These are phyloP conservation scores for Sclerotinia nivalis DNA, from an alignment of 2,329 filamentous ascomycete genomes.

Conservation along the genomic window DNA sequence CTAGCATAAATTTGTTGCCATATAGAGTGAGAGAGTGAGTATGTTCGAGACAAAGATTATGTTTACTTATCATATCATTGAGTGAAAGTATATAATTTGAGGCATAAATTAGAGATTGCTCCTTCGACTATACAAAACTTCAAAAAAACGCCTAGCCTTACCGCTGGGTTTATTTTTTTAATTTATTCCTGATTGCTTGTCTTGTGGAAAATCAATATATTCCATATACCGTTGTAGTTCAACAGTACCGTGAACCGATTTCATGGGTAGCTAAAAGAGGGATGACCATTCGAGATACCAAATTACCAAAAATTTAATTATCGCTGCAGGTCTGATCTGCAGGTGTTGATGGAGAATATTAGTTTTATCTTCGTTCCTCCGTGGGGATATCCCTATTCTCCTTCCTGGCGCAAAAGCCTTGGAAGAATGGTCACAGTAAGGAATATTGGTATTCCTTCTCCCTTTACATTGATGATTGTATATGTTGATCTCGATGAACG, in stretches of 20 bases:
- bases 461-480: neutral
- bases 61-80: neutral
- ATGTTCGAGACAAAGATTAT: neutral
- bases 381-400: slow-evolving; percentile 13
- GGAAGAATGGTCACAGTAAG: neutral
- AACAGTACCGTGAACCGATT: neutral
- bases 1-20: neutral
- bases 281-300: neutral
- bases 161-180: neutral
- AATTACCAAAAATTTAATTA: neutral
- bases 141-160: neutral
- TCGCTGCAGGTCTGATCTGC: slow-evolving; percentile 7
- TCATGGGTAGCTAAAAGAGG: neutral
- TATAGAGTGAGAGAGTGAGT: neutral
- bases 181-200: neutral
- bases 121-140: neutral
- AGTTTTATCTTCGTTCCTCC: neutral
- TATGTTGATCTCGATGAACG: neutral
- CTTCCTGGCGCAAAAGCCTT: neutral
- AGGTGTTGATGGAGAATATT: neutral
- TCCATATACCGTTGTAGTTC: neutral
- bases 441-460: slow-evolving; percentile 4
- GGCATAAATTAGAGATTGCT: neutral
- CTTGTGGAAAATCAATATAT: neutral
- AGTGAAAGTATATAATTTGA: neutral